Evolutionary conservation across 805 yeast species (phyloP).

Genomic region (Isabelozyma rhagii): DNA sequence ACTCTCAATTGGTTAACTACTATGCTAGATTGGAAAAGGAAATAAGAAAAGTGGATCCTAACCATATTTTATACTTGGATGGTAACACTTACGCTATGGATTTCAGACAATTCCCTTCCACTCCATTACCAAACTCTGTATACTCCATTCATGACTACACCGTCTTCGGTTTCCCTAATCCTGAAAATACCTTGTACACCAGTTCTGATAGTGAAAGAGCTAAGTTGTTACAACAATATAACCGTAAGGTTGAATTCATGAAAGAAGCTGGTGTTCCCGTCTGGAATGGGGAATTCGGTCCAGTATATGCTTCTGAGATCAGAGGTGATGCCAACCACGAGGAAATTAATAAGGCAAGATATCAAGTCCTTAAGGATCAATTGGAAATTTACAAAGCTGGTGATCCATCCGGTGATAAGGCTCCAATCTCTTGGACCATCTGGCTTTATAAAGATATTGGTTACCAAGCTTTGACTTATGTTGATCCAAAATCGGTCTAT

Average conservation of each 20-base stretch:
- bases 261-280: slow-evolving; percentile 40
- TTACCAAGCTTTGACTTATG: slow-evolving; percentile 48
- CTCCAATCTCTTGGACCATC: slow-evolving; percentile 49
- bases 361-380: slow-evolving; percentile 44
- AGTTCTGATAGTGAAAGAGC: slow-evolving; percentile 33
- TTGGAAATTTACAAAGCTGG: slow-evolving; percentile 41
- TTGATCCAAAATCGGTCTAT: slow-evolving; percentile 43
- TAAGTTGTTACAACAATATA: slow-evolving; percentile 36
- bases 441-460: slow-evolving; percentile 56
- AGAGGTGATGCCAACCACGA: slow-evolving; percentile 41
- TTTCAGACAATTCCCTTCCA: slow-evolving; percentile 44
- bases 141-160: slow-evolving; percentile 51
- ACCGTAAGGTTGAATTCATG: slow-evolving; percentile 44
- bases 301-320: slow-evolving; percentile 42
- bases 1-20: slow-evolving; percentile 35
- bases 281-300: slow-evolving; percentile 56
- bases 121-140: slow-evolving; percentile 41
- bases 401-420: slow-evolving; percentile 46
- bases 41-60: slow-evolving; percentile 43
- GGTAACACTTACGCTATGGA: slow-evolving; percentile 53
- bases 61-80: slow-evolving; percentile 49
- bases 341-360: slow-evolving; percentile 36
- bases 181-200: slow-evolving; percentile 25
- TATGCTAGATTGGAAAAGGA: slow-evolving; percentile 36
- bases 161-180: slow-evolving; percentile 42